Conservation (phyloP, 2,329 filamentous ascomycete genomes). For the Cladosporium sp. region DNA sequence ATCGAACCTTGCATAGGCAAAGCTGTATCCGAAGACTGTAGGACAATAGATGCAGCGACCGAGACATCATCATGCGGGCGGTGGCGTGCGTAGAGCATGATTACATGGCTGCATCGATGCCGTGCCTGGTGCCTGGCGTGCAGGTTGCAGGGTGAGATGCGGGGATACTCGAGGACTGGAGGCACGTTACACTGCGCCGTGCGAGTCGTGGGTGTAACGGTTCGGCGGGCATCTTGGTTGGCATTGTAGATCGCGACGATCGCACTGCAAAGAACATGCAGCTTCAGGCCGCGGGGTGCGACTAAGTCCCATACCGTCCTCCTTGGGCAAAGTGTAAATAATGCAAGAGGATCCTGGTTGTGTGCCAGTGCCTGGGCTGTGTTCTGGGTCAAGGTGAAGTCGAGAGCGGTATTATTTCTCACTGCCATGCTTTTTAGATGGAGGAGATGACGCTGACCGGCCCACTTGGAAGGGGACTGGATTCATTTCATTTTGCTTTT, state of each 20-base stretch:
- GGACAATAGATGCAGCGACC: conserved; percentile 1
- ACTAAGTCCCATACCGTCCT: neutral
- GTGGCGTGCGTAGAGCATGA: neutral
- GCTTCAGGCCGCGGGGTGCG: neutral
- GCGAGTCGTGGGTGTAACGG: conserved; percentile 3
- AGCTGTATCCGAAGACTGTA: neutral
- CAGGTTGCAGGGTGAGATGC: neutral
- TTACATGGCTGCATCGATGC: neutral
- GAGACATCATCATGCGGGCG: neutral
- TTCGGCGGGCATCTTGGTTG: conserved; percentile 1
- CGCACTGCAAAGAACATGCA: conserved; percentile 5
- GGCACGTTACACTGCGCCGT: conserved; percentile 13
- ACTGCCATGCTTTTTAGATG: neutral
- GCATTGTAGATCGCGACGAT: conserved; percentile 4
- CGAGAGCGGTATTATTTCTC: neutral
- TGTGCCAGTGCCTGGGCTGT: neutral
- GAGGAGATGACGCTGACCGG: conserved; percentile 4
- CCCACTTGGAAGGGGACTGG: neutral
- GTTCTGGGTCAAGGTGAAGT: neutral
- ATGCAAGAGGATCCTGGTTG: neutral
- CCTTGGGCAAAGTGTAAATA: neutral
- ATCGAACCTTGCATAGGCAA: neutral
- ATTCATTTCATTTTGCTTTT: neutral
- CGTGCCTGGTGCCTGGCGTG: conserved; percentile 17
- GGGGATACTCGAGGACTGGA: conserved; percentile 1